These are phyloP conservation scores for Neohortaea acidophila DNA, from an alignment of 495 filamentous ascomycete genomes.

Conservation along the genomic window DNA sequence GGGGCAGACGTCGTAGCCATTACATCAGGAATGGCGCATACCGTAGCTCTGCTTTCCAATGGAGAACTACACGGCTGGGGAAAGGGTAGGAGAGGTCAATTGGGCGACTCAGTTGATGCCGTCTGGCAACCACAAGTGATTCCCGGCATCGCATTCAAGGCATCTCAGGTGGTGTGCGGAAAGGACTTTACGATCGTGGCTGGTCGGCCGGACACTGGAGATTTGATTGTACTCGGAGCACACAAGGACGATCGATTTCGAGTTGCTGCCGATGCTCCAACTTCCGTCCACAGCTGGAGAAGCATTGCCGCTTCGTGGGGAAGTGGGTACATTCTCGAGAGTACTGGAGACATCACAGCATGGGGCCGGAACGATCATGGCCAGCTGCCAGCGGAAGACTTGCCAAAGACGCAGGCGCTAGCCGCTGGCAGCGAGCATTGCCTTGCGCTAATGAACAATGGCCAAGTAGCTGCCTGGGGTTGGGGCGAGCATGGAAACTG, in stretches of 20 bases:
- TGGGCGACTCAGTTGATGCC: constrained; percentile 39
- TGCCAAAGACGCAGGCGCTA: constrained; percentile 39
- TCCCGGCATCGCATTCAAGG: constrained; percentile 36
- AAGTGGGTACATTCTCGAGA: constrained; percentile 51
- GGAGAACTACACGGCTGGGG: constrained; percentile 85
- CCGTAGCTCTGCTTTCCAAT: constrained; percentile 53
- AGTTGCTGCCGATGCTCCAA: constrained; percentile 33
- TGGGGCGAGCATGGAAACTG: constrained; percentile 99
- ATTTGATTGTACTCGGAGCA: constrained; percentile 43
- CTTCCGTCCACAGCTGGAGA: constrained; percentile 32
- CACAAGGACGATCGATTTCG: constrained; percentile 47
- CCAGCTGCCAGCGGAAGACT: constrained; percentile 48
- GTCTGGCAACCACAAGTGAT: constrained; percentile 46
- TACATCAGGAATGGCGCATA: constrained; percentile 61
- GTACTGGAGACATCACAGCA: constrained; percentile 39
- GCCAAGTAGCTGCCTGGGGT: constrained; percentile 60
- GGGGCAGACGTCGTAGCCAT: constrained; percentile 40
- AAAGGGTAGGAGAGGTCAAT: constrained; percentile 64
- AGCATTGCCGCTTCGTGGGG: constrained; percentile 66
- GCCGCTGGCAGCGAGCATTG: constrained; percentile 81
- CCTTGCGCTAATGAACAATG: constrained; percentile 47
- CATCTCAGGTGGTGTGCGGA: constrained; percentile 53
- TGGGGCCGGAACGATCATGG: constrained; percentile 77
- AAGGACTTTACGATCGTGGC: constrained; percentile 66
- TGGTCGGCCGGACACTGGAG: constrained; percentile 36